Evolutionary conservation across 345 rosid genomes (phyloP).

Genomic region (Gossypium herbaceum): DNA sequence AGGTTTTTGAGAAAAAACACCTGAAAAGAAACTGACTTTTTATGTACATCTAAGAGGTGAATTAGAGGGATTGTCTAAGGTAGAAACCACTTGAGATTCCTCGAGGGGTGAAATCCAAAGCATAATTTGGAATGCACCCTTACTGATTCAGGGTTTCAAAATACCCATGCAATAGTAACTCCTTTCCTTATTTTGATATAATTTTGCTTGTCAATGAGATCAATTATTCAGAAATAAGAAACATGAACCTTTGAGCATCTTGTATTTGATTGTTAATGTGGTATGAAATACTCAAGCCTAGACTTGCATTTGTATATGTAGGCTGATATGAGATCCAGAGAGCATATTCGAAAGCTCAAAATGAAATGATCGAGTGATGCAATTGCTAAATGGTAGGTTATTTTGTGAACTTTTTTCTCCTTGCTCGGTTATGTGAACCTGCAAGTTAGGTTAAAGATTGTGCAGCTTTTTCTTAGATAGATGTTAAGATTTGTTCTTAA

Average conservation of each 20-base stretch:
- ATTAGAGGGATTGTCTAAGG: no score
- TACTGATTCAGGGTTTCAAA: slow-evolving; percentile 1
- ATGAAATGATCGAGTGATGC: slow-evolving; percentile 22
- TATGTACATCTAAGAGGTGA: background rate
- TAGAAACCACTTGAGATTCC: background rate
- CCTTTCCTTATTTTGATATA: background rate
- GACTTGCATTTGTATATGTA: slow-evolving; percentile 21
- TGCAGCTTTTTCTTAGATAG: background rate
- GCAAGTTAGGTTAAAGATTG: background rate
- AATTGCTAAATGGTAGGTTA: slow-evolving; percentile 20
- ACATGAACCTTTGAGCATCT: background rate
- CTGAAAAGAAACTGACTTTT: background rate
- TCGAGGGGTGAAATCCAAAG: background rate
- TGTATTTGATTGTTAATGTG: background rate
- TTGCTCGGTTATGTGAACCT: background rate
- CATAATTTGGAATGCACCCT: background rate
- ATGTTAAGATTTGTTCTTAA: background rate
- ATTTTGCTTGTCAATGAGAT: background rate
- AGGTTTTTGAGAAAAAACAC: background rate
- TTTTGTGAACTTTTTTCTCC: background rate
- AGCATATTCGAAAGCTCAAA: slow-evolving; percentile 45
- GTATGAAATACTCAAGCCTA: background rate
- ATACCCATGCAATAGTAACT: background rate
- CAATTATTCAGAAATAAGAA: background rate
- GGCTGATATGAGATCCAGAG: slow-evolving; percentile 85